These are phyloP conservation scores for Aspergillus melleus DNA, from an alignment of 2,329 filamentous ascomycete species.

Conservation along the genomic window DNA sequence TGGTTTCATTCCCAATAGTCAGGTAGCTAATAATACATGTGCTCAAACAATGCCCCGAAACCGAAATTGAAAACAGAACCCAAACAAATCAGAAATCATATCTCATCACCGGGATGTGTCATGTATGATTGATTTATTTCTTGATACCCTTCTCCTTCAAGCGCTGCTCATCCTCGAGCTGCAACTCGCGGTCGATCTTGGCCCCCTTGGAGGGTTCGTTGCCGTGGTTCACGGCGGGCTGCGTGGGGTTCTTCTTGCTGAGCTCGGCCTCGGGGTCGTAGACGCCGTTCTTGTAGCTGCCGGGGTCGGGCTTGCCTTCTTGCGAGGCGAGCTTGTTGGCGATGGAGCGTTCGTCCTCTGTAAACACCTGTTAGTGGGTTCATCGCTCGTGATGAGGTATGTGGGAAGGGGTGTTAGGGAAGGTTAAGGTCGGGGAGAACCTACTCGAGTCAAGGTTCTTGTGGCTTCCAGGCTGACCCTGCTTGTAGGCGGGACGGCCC, in stretches of 20 bases:
- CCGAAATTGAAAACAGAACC: too few species aligned
- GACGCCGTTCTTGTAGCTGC: constrained; percentile 26
- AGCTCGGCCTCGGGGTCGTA: constrained; percentile 38
- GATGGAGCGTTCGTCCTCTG: constrained; percentile 48
- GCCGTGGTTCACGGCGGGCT: constrained; percentile 41
- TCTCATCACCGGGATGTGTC: not conserved
- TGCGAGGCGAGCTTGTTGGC: constrained; percentile 45
- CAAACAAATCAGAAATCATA: not conserved
- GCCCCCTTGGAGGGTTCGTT: constrained; percentile 50
- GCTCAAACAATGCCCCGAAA: too few species aligned
- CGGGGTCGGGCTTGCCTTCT: constrained; percentile 28
- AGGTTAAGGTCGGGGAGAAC: not conserved
- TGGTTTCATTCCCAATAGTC: too few species aligned
- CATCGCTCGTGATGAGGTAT: not conserved
- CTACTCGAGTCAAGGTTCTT: constrained; percentile 69
- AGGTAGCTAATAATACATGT: too few species aligned
- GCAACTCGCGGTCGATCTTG: constrained; percentile 47
- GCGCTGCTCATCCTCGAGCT: constrained; percentile 45
- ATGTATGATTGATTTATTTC: constrained; percentile 19
- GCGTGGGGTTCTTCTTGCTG: constrained; percentile 44
- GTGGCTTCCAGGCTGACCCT: constrained; percentile 72
- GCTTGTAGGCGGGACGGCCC: constrained; percentile 62
- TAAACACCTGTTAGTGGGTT: constrained; percentile 2
- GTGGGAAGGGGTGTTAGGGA: not conserved
- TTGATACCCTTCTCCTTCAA: constrained; percentile 46